phyloP scores from a whole-genome alignment of 202 grass and related monocot species.

The Saccharum hybrid region DNA sequence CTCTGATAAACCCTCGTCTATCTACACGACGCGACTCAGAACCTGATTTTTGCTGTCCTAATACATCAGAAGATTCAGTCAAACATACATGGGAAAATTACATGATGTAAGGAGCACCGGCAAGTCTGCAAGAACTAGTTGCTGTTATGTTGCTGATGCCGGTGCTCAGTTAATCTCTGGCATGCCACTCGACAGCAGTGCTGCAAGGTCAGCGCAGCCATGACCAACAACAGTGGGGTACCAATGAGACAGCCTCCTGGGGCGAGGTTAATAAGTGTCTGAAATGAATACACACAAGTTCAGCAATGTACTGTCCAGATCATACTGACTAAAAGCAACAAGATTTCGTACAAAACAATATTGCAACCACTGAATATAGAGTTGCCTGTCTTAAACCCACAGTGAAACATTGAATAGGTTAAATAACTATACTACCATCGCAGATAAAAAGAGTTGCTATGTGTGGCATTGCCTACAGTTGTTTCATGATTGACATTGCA shows the following conservation, averaged over 20 bases:
- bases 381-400: neutral
- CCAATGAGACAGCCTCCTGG: slow-evolving; percentile 81
- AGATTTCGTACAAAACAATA: neutral
- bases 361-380: neutral
- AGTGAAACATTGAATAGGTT: neutral
- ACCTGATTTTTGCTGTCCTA: neutral
- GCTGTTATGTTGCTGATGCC: slow-evolving; percentile 50
- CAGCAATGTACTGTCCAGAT: slow-evolving; percentile 1
- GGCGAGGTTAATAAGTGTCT: slow-evolving; percentile 86
- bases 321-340: slow-evolving; percentile 28
- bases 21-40: neutral
- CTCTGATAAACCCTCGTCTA: neutral
- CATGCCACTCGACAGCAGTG: slow-evolving; percentile 78
- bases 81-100: slow-evolving; percentile 12
- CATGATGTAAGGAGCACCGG: slow-evolving; percentile 25
- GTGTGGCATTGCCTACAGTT: neutral
- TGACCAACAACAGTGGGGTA: slow-evolving; percentile 64
- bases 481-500: neutral
- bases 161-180: slow-evolving; percentile 69
- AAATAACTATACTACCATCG: neutral
- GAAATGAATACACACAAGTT: slow-evolving; percentile 46
- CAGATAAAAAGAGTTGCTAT: neutral
- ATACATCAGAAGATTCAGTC: neutral
- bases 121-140: slow-evolving; percentile 29
- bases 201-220: slow-evolving; percentile 60